Evolutionary conservation across 179 eudicot genomes (phyloP), one percentile per base, ranked within the genome.

Genomic region (Vitellaria paradoxa): DNA sequence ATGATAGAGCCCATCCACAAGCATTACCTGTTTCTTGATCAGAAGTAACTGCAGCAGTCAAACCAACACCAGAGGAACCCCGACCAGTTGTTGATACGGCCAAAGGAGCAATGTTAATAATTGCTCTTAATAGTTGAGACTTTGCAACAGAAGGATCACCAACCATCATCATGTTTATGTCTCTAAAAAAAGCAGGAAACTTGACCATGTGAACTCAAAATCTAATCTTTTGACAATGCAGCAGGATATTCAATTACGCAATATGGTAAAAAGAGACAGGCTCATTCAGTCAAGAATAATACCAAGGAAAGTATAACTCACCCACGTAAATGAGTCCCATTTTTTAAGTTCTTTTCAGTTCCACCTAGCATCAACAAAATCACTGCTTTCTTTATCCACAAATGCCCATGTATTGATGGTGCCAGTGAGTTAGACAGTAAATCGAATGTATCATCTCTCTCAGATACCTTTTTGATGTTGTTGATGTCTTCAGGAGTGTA

Each of bases 121-220:
- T 96, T 80, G 98, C 99, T 87, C 99, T 86, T 72, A 96, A 87
- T 70, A 96, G 85, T 86, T 96, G 99, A 75, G 99, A 94, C 83
- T 96, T 96, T 71, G 99, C 99, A 79, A 96, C 99, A 80, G 99
- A 96, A 76, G 99, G 99, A 85, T 96, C 99, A 77, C 99, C 99
- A 85, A 96, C 99, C 99, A 96, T 96, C 99, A 96, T 96, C 99
- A 96, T 94, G 86, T 96, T 96, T 82, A 96, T 96, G 84, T 96
- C 99, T 60, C 99, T 96, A 72, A 21, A 70, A 70, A 49, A 82
- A 74, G 53, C 42, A 75, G 64, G 20, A 76, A 47, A 74, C 18
- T 72, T 6, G 66, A 57, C 13, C 12, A 76, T n/a, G 40, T 18
- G 42, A n/a, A 72, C 20, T 53, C 57, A 75, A 61, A 74, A 14